Evolutionary conservation across 768 basidiomycete genomes (phyloP).

Genomic region (Imleria badia): DNA sequence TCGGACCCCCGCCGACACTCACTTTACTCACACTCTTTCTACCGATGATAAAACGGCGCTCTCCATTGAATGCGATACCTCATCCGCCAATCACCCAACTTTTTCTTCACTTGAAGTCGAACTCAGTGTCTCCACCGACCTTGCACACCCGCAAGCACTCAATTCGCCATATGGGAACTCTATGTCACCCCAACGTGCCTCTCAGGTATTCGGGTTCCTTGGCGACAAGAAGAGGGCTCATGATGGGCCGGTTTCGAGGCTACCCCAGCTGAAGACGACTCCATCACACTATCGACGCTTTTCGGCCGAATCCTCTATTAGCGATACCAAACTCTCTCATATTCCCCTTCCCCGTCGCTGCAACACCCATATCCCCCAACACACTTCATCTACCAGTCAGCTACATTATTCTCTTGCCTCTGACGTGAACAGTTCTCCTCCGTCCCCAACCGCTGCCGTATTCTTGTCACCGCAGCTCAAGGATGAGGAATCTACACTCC

Average conservation of each 20-base stretch:
- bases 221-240: conserved; percentile 44
- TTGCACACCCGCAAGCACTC: conserved; percentile 20
- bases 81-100: conserved; percentile 34
- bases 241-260: conserved; percentile 34
- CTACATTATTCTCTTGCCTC: conserved; percentile 17
- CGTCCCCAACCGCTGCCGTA: conserved; percentile 1
- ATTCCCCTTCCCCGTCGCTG: conserved; percentile 14
- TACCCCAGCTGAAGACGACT: conserved; percentile 31
- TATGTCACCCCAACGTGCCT: conserved; percentile 63
- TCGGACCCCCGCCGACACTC: conserved; percentile 47
- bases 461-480: conserved; percentile 1
- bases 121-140: conserved; percentile 52
- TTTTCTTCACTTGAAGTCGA: conserved; percentile 81
- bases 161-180: conserved; percentile 40
- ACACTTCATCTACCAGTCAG: conserved; percentile 8
- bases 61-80: conserved; percentile 47
- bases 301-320: conserved; percentile 24
- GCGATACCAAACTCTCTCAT: conserved; percentile 25
- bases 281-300: conserved; percentile 19
- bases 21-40: conserved; percentile 42
- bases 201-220: conserved; percentile 74
- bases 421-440: conserved; percentile 7
- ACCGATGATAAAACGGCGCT: conserved; percentile 38
- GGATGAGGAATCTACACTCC: not conserved
- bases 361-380: conserved; percentile 13